Evolutionary conservation across 371 early-diverging fungal species (phyloP).

Genomic region (Zopfochytrium polystomum): DNA sequence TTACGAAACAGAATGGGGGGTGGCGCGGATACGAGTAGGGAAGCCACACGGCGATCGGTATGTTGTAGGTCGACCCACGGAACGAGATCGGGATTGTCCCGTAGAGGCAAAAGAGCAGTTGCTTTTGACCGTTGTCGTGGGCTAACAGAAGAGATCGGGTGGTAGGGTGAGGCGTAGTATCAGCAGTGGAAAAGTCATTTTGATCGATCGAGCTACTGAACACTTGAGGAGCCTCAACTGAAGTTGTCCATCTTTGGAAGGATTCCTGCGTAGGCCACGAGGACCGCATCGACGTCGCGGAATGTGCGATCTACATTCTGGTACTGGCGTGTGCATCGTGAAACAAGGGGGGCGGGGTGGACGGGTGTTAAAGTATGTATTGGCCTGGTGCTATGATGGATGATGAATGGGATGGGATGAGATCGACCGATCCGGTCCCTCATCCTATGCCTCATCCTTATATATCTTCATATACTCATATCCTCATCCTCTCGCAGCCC

Average conservation of each 20-base stretch:
- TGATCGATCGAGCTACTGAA: conserved; percentile 8
- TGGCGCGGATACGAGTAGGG: conserved; percentile 77
- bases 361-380: conserved; percentile 1
- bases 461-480: too few species aligned
- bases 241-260: conserved; percentile 70
- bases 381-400: too few species aligned
- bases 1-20: conserved; percentile 81
- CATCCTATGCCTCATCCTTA: too few species aligned
- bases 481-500: too few species aligned
- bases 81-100: conserved; percentile 87
- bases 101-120: conserved; percentile 64
- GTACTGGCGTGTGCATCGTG: conserved; percentile 53
- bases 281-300: conserved; percentile 66
- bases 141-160: conserved; percentile 38
- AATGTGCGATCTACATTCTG: conserved; percentile 62
- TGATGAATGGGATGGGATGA: too few species aligned
- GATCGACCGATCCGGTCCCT: too few species aligned
- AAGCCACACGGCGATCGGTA: conserved; percentile 86
- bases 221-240: conserved; percentile 39
- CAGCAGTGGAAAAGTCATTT: conserved; percentile 22
- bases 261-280: conserved; percentile 61
- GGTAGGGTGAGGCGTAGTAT: conserved; percentile 33
- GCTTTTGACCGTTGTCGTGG: conserved; percentile 67
- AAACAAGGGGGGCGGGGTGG: not conserved
- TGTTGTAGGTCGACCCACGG: conserved; percentile 80